Evolutionary conservation across 2,329 filamentous ascomycete species (phyloP).

Genomic region (Talaromyces amestolkiae): DNA sequence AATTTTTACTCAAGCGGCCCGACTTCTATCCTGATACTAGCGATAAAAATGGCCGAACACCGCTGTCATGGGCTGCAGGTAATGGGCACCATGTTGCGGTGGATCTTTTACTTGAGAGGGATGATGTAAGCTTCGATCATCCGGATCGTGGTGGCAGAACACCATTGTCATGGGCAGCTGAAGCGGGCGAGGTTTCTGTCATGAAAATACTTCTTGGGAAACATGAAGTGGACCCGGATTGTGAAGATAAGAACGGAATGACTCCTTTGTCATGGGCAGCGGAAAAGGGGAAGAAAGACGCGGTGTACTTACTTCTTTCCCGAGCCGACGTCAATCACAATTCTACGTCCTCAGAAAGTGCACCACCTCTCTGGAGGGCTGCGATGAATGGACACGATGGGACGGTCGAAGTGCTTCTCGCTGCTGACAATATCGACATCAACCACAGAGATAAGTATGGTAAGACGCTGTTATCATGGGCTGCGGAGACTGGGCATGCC

Average conservation of each 20-base stretch:
- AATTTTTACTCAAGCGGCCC: background rate
- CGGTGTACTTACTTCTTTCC: background rate
- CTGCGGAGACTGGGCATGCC: background rate
- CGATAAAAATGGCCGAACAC: constrained; percentile 1
- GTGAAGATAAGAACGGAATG: background rate
- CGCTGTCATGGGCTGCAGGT: constrained; percentile 3
- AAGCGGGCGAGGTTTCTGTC: background rate
- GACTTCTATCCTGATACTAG: background rate
- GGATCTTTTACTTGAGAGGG: background rate
- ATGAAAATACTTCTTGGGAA: constrained; percentile 6
- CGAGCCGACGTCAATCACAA: background rate
- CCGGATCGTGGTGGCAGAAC: constrained; percentile 1
- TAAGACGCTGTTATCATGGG: background rate
- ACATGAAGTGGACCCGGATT: background rate
- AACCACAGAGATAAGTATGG: background rate
- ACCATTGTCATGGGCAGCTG: constrained; percentile 6
- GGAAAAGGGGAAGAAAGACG: background rate
- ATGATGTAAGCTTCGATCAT: background rate
- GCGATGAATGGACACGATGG: background rate
- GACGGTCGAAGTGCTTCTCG: background rate
- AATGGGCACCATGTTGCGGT: background rate
- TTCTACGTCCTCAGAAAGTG: background rate
- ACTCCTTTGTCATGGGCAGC: constrained; percentile 8
- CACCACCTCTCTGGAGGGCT: background rate
- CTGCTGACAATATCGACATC: background rate